Evolutionary conservation across 352 stramenopile genomes (phyloP).

Genomic region (Sclerospora graminicola): DNA sequence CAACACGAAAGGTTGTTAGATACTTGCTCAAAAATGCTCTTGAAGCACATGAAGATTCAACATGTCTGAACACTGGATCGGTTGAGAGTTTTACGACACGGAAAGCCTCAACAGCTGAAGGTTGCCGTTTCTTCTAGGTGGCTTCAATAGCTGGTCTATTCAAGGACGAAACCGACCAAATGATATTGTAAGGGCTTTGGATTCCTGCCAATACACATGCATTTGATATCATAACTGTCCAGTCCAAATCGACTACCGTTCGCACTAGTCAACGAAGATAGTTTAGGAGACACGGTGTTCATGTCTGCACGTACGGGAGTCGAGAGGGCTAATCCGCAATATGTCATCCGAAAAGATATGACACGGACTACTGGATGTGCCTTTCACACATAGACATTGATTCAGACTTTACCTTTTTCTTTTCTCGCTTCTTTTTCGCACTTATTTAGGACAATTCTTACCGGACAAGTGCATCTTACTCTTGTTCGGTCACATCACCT

Average conservation of each 20-base stretch:
- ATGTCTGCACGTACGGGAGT: constrained; percentile 84
- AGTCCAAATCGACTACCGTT: constrained; percentile 65
- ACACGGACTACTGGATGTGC: constrained; percentile 86
- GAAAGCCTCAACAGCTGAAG: constrained; percentile 84
- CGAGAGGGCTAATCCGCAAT: constrained; percentile 86
- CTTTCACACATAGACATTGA: constrained; percentile 32
- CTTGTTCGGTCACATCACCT: constrained; percentile 59
- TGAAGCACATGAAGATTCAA: no score
- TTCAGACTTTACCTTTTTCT: constrained; percentile 87
- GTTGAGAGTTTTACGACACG: constrained; percentile 61
- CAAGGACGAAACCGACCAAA: constrained; percentile 83
- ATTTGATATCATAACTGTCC: constrained; percentile 24
- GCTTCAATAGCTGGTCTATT: constrained; percentile 90
- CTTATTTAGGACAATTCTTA: no score
- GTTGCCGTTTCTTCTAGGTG: constrained; percentile 77
- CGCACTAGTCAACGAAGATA: constrained; percentile 35
- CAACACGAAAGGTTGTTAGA: background rate
- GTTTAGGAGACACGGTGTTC: constrained; percentile 41
- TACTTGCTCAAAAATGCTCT: no score
- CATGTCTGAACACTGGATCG: constrained; percentile 88
- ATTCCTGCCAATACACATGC: constrained; percentile 38
- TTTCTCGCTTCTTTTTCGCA: no score
- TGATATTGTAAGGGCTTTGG: constrained; percentile 78
- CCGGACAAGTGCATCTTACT: constrained; percentile 74
- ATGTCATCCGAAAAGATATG: constrained; percentile 71